Percentiles rank a stretch among this genome's conserved stretches.
These are phyloP conservation scores for Kodamaea leandrae DNA, from an alignment of 805 yeast genomes.

Conservation along the genomic window DNA sequence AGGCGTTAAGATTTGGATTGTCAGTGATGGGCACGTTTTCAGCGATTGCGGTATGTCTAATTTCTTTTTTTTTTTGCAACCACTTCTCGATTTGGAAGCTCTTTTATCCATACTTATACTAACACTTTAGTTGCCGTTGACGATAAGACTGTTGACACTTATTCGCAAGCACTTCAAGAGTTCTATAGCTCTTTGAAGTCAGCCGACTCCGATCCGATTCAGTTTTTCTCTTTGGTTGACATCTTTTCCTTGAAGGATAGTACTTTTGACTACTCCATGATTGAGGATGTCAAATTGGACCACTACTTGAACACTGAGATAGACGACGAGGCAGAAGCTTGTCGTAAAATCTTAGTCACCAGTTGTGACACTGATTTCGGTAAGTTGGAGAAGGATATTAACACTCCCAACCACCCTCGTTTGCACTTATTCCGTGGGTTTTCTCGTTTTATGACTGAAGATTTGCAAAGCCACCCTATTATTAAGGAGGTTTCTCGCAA, in stretches of 20 bases:
- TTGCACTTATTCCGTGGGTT: conserved; percentile 55
- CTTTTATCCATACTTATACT: conserved; percentile 12
- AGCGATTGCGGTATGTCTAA: conserved; percentile 45
- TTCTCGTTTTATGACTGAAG: conserved; percentile 58
- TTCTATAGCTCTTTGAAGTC: conserved; percentile 39
- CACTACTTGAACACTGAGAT: conserved; percentile 35
- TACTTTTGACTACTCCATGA: conserved; percentile 13
- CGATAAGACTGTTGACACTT: conserved; percentile 50
- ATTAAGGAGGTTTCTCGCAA: conserved; percentile 43
- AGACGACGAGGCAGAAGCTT: conserved; percentile 32
- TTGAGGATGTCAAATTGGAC: conserved; percentile 23
- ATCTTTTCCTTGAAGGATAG: conserved; percentile 26
- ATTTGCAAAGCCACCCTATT: conserved; percentile 43
- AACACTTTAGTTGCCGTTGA: conserved; percentile 47
- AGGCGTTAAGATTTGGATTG: conserved; percentile 54
- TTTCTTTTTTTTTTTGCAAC: conserved; percentile 6
- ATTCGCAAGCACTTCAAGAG: conserved; percentile 44
- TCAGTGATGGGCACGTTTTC: conserved; percentile 65
- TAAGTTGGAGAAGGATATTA: conserved; percentile 29
- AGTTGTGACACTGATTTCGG: conserved; percentile 41
- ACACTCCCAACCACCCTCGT: conserved; percentile 47
- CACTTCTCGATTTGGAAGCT: conserved; percentile 5
- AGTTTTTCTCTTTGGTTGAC: conserved; percentile 35
- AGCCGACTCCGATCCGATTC: conserved; percentile 24
- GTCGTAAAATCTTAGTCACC: conserved; percentile 34